Conservation (phyloP, 2,329 filamentous ascomycete genomes). For the Trichoderma hamatum region DNA sequence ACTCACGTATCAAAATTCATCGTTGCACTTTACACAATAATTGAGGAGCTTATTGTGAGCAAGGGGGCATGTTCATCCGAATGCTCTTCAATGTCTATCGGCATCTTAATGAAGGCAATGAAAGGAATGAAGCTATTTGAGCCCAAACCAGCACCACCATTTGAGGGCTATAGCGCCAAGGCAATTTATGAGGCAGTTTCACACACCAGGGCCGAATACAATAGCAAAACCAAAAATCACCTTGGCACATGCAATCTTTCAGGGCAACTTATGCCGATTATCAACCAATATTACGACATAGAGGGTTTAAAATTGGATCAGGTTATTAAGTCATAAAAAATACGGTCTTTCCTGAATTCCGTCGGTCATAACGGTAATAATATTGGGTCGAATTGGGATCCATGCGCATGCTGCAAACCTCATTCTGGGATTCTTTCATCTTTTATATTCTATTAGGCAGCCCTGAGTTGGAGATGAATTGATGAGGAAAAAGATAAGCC, state of each 20-base stretch:
- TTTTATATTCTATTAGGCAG: not conserved
- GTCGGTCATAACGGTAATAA: too few relatives aligned
- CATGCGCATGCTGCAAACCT: too few relatives aligned
- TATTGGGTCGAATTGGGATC: not conserved
- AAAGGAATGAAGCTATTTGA: not conserved
- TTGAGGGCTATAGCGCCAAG: not conserved
- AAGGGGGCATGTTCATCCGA: not conserved
- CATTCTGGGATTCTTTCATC: not conserved
- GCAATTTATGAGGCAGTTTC: too few relatives aligned
- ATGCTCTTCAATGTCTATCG: not conserved
- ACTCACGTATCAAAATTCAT: not conserved
- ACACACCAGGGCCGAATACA: too few relatives aligned
- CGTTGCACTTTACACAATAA: not conserved
- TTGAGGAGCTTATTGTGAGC: not conserved
- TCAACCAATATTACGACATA: too few relatives aligned
- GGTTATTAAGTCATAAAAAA: too few relatives aligned
- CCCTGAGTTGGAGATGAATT: not conserved
- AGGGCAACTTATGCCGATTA: too few relatives aligned
- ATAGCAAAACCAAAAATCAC: too few relatives aligned
- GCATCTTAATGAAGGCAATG: conserved; percentile 10
- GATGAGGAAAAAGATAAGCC: not conserved
- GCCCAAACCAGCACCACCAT: not conserved
- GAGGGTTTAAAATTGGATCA: too few relatives aligned
- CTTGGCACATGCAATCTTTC: not conserved
- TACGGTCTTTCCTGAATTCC: too few relatives aligned